These are phyloP conservation scores for Umbelopsis isabellina DNA, from an alignment of 192 early-diverging fungal species.

Conservation along the genomic window DNA sequence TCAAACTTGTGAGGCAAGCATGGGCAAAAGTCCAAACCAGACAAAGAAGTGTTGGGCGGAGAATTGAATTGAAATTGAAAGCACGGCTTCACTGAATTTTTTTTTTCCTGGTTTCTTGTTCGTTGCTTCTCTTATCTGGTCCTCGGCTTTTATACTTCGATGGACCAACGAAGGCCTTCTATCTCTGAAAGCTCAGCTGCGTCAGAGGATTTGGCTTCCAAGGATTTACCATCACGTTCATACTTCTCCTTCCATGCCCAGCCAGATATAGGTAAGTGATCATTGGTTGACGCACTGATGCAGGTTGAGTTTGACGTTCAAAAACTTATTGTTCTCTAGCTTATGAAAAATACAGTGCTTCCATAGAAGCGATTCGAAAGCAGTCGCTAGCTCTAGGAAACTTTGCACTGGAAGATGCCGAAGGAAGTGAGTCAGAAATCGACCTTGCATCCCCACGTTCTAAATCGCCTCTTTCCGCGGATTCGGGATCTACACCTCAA, in stretches of 20 bases:
- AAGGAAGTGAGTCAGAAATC: not conserved
- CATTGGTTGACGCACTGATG: not conserved
- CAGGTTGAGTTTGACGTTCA: conserved; percentile 1
- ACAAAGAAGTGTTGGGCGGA: no score
- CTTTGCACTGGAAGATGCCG: conserved; percentile 16
- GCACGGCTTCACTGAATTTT: not conserved
- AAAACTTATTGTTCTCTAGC: not conserved
- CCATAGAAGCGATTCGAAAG: conserved; percentile 42
- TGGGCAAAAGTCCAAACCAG: no score
- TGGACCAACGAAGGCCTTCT: conserved; percentile 1
- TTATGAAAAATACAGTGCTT: conserved; percentile 42
- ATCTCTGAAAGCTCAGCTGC: conserved; percentile 23
- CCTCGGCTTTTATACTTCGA: not conserved
- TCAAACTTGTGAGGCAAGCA: no score
- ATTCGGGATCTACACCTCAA: not conserved
- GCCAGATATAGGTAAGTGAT: conserved; percentile 29
- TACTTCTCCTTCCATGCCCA: conserved; percentile 41
- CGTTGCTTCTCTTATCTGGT: not conserved
- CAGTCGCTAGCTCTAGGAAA: conserved; percentile 44
- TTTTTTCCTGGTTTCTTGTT: conserved; percentile 1
- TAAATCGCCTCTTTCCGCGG: not conserved
- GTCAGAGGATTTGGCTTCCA: conserved; percentile 9
- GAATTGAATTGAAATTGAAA: no score
- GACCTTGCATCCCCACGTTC: not conserved
- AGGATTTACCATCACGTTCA: conserved; percentile 40